Conservation (phyloP, 2,329 filamentous ascomycete species). For the Phyllosticta citriasiana region DNA sequence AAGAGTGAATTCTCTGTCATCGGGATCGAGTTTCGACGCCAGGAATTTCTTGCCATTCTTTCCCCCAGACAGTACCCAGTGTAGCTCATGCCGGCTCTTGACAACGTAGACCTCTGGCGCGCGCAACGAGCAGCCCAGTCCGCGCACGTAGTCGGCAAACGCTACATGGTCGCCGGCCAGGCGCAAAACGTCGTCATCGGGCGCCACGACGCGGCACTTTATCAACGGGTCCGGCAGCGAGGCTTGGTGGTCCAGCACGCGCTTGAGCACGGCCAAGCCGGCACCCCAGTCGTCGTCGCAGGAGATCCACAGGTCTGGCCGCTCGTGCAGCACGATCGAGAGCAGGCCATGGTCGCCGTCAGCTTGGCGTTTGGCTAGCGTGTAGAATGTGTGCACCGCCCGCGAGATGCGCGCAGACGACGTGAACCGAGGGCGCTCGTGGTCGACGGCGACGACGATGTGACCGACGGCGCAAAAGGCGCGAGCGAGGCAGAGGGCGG, state of each 20-base stretch:
- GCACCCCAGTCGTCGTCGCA: not conserved
- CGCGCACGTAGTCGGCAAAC: not conserved
- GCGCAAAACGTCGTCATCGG: not conserved
- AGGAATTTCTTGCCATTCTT: not conserved
- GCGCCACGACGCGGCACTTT: not conserved
- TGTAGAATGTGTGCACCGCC: not conserved
- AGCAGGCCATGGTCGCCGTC: not conserved
- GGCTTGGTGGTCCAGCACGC: not conserved
- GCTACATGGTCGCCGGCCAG: not conserved
- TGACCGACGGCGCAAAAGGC: not conserved
- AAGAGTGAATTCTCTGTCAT: not conserved
- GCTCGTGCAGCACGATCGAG: not conserved
- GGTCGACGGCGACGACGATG: not conserved
- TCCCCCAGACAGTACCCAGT: not conserved
- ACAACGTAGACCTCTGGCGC: not conserved
- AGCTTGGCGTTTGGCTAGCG: not conserved
- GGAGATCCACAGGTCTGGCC: conserved; percentile 1
- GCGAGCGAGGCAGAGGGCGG: not conserved
- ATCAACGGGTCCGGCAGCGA: not conserved
- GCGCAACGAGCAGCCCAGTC: not conserved
- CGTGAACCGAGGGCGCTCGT: not conserved
- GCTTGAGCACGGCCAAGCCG: not conserved
- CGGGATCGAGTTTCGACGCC: not conserved
- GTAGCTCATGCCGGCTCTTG: conserved; percentile 1
- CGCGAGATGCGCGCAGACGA: not conserved